A percentile compares a stretch with the other conserved stretches of the same genome.
These are phyloP conservation scores for Aegilops sharonensis DNA, from an alignment of 176 grass and related monocot species.

Conservation along the genomic window DNA sequence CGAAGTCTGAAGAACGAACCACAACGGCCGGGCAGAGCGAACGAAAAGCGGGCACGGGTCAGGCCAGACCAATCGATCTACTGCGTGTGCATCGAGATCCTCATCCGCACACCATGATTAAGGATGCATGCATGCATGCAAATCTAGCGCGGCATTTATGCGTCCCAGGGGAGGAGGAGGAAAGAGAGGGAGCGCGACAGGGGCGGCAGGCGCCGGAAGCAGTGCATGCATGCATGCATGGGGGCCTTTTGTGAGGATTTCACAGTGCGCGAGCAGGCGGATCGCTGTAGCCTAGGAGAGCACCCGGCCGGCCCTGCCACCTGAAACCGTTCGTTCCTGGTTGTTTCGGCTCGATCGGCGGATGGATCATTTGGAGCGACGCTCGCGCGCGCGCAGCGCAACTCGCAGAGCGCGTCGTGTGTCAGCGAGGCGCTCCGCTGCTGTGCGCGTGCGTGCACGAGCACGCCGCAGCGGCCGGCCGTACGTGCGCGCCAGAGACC, in stretches of 20 bases:
- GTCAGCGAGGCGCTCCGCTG: background rate
- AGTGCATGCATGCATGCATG: constrained; percentile 7
- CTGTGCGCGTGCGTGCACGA: constrained; percentile 16
- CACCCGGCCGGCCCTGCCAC: constrained; percentile 31
- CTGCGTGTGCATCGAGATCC: background rate
- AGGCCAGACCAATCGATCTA: background rate
- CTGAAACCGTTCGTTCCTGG: constrained; percentile 41
- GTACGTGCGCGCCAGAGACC: background rate
- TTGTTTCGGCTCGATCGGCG: constrained; percentile 26
- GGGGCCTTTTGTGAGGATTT: background rate
- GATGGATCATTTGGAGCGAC: background rate
- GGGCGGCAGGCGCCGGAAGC: background rate
- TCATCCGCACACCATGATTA: background rate
- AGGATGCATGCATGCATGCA: background rate
- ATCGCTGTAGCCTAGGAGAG: constrained; percentile 50
- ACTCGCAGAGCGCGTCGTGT: background rate
- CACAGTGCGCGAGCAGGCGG: constrained; percentile 27
- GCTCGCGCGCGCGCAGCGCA: background rate
- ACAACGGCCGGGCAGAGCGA: background rate
- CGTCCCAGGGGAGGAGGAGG: background rate
- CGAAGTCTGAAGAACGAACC: background rate
- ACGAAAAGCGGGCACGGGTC: background rate
- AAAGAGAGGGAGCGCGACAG: background rate
- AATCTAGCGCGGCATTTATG: background rate
- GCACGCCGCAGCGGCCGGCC: background rate